phyloP scores from a whole-genome alignment of 1,284 basidiomycete species.

The Chalciporus sp. region DNA sequence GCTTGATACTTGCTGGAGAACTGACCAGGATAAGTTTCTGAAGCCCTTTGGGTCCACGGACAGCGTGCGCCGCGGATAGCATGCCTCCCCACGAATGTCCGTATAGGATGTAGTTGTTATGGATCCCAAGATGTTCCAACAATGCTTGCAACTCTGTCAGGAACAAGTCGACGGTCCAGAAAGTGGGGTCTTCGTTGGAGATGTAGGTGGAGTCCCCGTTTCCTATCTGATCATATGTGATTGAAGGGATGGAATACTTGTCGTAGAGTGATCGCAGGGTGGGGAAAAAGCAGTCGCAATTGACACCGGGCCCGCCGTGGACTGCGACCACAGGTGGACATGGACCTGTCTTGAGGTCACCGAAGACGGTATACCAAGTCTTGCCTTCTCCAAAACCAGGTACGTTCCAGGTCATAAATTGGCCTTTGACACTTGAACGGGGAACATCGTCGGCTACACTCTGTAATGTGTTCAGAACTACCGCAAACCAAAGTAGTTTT shows the following conservation, averaged over 20 bases:
- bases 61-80: background rate
- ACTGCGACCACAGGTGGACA: background rate
- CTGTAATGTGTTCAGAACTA: background rate
- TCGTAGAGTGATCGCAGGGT: background rate
- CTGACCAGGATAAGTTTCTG: background rate
- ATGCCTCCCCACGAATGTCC: background rate
- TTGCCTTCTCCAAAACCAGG: background rate
- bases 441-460: background rate
- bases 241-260: background rate
- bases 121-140: background rate
- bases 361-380: background rate
- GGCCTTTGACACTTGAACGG: background rate
- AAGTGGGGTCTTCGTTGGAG: background rate
- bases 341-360: background rate
- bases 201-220: background rate
- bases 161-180: background rate
- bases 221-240: background rate
- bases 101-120: background rate
- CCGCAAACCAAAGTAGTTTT: background rate
- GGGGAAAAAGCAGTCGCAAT: background rate
- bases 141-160: background rate
- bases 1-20: background rate
- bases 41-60: background rate
- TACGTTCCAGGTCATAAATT: background rate
- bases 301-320: background rate